Base-by-base conservation (phyloP, 192 early-diverging fungal species). In the Coemansia sp. region DNA sequence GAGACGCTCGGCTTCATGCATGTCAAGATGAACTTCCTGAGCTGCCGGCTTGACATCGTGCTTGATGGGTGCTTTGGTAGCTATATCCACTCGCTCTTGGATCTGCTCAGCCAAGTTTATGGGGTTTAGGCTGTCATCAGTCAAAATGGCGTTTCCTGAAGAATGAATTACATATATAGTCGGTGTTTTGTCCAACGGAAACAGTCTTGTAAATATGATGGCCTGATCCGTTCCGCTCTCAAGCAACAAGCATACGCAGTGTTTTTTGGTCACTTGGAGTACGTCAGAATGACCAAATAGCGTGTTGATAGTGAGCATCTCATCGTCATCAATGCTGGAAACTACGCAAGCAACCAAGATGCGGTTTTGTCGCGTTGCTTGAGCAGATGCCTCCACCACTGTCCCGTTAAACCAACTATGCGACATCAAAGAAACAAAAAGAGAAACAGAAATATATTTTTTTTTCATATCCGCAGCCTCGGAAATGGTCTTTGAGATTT, bases 1-100 rank as follows among this genome's bases (percentile, higher is more conserved):
- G 33, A 28, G 39, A 5, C 40, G 31, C 26, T 58, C 56, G 26
- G 56, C 56, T n/a, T 58, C 56, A 5, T 9, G 18, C 8, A 8
- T 18, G 4, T 18, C 16, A 18, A 15, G 2, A 42, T 42, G 14
- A 3, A 15, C 40, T 4, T 42, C 40, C 40, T 42, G 40, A 31
- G 30, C 30, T 18, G 12, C 40, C 40, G 16, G 40, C 12, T 18
- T 18, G 40, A 42, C 40, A 42, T 13, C 8, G 5, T 13, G 16
- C 12, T 15, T 42, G 14, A 8, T 18, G 40, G 40, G 40, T 38
- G 40, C 16, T 18, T 42, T 42, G 40, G 40, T 42, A 18, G 14
- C 14, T 13, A 13, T 5, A 8, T 15, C 14, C 12, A 42, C 12
- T 15, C 12, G 40, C 4, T 3, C 12, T 15, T 18, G 12, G 4